Base-by-base conservation (phyloP, 164 flowering plant species). In the Macadamia integrifolia region DNA sequence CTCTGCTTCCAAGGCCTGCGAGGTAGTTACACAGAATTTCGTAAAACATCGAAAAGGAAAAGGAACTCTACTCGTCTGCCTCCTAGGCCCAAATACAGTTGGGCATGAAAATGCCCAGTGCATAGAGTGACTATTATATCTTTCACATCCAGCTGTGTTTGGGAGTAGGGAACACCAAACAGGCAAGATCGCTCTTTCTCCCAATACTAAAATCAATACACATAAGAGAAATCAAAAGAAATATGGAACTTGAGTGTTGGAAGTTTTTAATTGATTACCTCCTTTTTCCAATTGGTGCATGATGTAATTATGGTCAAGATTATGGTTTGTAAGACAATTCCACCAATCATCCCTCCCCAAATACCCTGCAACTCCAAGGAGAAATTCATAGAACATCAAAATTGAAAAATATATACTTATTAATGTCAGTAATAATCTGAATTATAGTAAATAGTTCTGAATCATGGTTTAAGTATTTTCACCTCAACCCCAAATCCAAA, bases 291-390 rank as follows among this genome's bases (percentile, higher is more conserved):
- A 73, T 85, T 79, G 3, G 82, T 82, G 15, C 66, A 3, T 23
- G 76, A 67, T 73, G 80, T 80, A 75, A 87, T 31, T 1, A 73
- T 70, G 2, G 80, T 59, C 72, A 87, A 64, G 65, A 86, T 80
- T 65, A 82, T 3, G 31, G 90, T 83, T 60, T 86, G 90, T 71
- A 86, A 76, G 42, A 70, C 66, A 56, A 85, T 79, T 32, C 91
- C 91, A 17, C 86, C 84, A 28, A 85, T 77, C 88, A 85, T 80
- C 6, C 91, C 91, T 58, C 85, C 79, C 88, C 91, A 87, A 48
- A 87, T 79, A 58, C 91, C 91, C 88, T 85, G 80, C 81, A 83
- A 62, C 17, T 50, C 23, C 1, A 30, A 30, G 2, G 61, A 59
- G 12, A 59, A 29, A 31, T 23, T 23, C 23, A 23, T 23, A 9